Evolutionary conservation across 2,329 filamentous ascomycete species (phyloP).

Genomic region (Fusarium haematococcum): DNA sequence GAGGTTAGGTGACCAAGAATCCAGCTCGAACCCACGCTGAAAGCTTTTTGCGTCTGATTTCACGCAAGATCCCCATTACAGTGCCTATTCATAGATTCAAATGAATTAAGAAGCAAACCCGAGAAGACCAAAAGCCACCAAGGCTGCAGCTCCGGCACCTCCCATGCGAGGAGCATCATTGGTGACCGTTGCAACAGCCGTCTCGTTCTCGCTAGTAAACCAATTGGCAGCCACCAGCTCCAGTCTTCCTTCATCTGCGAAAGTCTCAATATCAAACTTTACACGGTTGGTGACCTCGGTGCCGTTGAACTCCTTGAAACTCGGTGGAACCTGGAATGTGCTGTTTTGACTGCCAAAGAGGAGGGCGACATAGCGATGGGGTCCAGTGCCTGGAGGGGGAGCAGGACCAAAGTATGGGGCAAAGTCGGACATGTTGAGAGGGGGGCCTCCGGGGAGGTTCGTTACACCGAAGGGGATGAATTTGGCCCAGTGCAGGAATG

Average conservation of each 20-base stretch:
- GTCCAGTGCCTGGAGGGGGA: slow-evolving; percentile 8
- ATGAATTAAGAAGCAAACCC: not conserved
- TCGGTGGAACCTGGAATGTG: not conserved
- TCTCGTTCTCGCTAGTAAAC: slow-evolving; percentile 3
- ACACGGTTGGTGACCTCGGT: not conserved
- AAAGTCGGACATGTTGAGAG: slow-evolving; percentile 43
- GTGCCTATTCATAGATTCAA: not conserved
- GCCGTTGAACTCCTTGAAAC: not conserved
- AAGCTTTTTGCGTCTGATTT: not conserved
- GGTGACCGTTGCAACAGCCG: not conserved
- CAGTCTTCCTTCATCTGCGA: not conserved
- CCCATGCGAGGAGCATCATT: not conserved
- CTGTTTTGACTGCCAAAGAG: not conserved
- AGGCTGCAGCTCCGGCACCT: not conserved
- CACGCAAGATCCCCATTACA: not conserved
- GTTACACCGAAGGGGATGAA: not conserved
- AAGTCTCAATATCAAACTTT: not conserved
- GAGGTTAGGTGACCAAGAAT: no score
- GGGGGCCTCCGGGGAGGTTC: not conserved
- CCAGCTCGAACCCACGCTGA: no score
- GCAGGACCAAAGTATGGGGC: slow-evolving; percentile 9
- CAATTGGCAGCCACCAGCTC: not conserved
- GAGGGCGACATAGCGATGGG: slow-evolving; percentile 11
- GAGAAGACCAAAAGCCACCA: not conserved
- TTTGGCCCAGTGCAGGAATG: slow-evolving; percentile 7